A percentile compares a stretch with the other conserved stretches of the same genome.
Conservation (phyloP, 1,284 basidiomycete species). For the Cutaneotrichosporon dermatis region DNA sequence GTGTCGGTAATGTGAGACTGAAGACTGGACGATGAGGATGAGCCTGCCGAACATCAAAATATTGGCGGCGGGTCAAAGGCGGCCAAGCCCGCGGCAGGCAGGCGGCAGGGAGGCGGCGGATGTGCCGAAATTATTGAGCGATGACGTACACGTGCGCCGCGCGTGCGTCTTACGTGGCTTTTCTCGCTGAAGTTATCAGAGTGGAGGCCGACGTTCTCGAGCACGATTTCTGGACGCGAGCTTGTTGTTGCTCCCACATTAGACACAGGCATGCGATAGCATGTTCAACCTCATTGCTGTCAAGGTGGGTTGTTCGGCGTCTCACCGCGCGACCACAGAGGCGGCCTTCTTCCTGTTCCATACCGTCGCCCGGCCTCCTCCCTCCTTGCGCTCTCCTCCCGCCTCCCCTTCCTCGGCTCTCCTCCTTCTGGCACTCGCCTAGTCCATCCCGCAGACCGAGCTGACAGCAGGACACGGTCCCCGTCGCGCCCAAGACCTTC, state of each 20-base stretch:
- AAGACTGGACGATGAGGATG: too few relatives aligned
- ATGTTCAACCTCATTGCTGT: constrained; percentile 47
- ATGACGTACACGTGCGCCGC: neutral
- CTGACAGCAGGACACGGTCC: constrained; percentile 45
- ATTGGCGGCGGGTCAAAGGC: neutral
- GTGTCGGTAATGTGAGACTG: too few relatives aligned
- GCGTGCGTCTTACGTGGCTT: neutral
- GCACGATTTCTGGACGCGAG: neutral
- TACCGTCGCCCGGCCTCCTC: too few relatives aligned
- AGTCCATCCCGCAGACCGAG: neutral
- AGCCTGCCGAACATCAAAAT: neutral
- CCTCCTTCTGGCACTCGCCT: too few relatives aligned
- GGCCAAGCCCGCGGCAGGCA: too few relatives aligned
- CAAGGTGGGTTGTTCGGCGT: constrained; percentile 22
- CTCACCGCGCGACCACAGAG: too few relatives aligned
- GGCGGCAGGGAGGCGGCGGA: neutral
- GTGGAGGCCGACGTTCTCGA: constrained; percentile 7
- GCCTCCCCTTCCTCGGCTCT: too few relatives aligned
- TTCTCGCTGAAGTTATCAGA: neutral
- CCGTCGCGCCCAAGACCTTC: constrained; percentile 47
- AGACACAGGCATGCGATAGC: constrained; percentile 3
- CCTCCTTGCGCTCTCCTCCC: too few relatives aligned
- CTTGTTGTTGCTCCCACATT: neutral
- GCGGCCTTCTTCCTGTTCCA: too few relatives aligned
- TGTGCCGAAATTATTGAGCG: neutral